phyloP scores from a whole-genome alignment of 2,329 filamentous ascomycete species.

The Chalara sp. region DNA sequence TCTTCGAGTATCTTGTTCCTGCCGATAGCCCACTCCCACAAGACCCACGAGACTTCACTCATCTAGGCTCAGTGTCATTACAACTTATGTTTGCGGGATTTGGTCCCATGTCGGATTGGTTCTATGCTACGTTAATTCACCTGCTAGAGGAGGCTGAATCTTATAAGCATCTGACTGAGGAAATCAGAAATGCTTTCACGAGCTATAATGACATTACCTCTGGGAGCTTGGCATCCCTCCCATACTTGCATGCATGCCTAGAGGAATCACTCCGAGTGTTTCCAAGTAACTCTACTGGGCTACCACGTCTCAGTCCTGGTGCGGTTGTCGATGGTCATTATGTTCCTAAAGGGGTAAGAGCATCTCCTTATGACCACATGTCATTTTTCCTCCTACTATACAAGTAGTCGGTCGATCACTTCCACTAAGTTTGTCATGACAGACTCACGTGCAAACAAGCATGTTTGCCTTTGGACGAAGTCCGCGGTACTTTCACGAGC shows the following conservation, averaged over 20 bases:
- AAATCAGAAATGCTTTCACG: conserved; percentile 34
- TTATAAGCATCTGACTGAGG: conserved; percentile 22
- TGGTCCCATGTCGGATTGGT: not conserved
- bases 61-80: not conserved
- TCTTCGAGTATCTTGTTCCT: not conserved
- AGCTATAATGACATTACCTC: conserved; percentile 33
- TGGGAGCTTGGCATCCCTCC: conserved; percentile 21
- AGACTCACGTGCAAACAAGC: not conserved
- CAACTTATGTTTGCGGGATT: conserved; percentile 5
- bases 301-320: conserved; percentile 9
- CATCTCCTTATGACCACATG: not conserved
- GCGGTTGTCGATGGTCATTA: conserved; percentile 7
- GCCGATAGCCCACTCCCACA: not conserved
- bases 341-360: conserved; percentile 7
- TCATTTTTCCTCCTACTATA: not conserved
- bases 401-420: not conserved
- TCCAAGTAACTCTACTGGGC: conserved; percentile 18
- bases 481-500: too few relatives aligned
- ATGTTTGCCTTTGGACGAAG: conserved; percentile 1
- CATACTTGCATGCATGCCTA: conserved; percentile 36
- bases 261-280: conserved; percentile 37
- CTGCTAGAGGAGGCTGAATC: conserved; percentile 1
- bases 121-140: conserved; percentile 2
- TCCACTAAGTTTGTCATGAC: not conserved
- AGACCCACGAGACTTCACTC: not conserved